Base-by-base conservation (phyloP, 2,329 filamentous ascomycete genomes). In the Trichoderma hamatum region DNA sequence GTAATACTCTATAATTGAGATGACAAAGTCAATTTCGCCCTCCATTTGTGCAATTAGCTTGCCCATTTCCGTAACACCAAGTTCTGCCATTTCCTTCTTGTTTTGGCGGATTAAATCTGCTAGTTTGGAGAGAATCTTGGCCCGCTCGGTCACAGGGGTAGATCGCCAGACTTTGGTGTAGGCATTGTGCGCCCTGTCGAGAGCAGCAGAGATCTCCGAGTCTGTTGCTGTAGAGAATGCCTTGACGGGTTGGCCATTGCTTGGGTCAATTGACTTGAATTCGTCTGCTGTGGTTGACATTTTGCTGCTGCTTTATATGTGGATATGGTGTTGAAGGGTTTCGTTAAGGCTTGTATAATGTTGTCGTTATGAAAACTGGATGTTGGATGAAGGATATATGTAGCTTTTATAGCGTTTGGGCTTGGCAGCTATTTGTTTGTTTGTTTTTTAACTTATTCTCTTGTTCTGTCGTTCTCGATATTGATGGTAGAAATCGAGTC, bases 101-200 rank as follows among this genome's bases (percentile, higher is more conserved):
- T 61, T 60, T 14, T 68, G 54, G 55, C 56, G 55, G 39, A 68
- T 26, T 6, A 68, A 59, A 14, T 56, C 56, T 13, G 55, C 56
- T 9, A 34, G 30, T 54, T 24, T 60, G 55, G 11, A 3, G 19
- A 68, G 46, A 30, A 68, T 10, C 21, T 62, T 68, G 5, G 56
- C 51, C 11, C 65, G 56, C 56, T 62, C 65, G 0, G 3, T n/a
- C 6, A 68, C 1, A 13, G 65, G 28, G 49, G 55, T 61, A 21
- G 43, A 59, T 16, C 46, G 28, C 65, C 65, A 68, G 56, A 43
- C 46, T 13, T 62, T 62, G 10, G 55, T 51, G 19, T 62, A 68
- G n/a, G 65, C 21, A 16, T 62, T 10, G 21, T 67, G 36, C 9
- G 64, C 64, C n/a, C 32, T 67, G n/a, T 67, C 64, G 28, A 67